These are phyloP conservation scores for Yamadazyma tumulicola DNA, from an alignment of 805 yeast species.

Conservation along the genomic window DNA sequence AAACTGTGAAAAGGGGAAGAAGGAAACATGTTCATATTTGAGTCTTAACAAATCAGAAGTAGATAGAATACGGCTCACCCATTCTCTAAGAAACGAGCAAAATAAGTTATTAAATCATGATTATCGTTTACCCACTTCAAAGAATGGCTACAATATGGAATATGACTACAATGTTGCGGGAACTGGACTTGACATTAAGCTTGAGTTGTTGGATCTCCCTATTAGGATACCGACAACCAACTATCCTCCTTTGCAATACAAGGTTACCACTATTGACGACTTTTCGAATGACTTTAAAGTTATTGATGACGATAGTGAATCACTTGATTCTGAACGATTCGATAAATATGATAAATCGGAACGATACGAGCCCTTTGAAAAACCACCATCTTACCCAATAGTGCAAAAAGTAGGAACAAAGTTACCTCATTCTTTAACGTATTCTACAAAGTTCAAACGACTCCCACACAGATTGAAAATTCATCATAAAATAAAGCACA, in stretches of 20 bases:
- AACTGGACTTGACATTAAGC: slow-evolving; percentile 18
- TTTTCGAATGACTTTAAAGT: slow-evolving; percentile 19
- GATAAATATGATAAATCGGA: background rate
- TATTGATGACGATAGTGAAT: slow-evolving; percentile 8
- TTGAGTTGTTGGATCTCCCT: slow-evolving; percentile 21
- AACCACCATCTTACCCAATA: background rate
- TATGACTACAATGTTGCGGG: background rate
- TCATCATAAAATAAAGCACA: slow-evolving; percentile 5
- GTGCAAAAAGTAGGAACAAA: background rate
- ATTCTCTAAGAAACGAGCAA: slow-evolving; percentile 24
- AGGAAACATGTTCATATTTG: slow-evolving; percentile 25
- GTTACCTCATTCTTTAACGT: slow-evolving; percentile 8
- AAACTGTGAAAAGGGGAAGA: slow-evolving; percentile 24
- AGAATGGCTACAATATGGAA: slow-evolving; percentile 1
- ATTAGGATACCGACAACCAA: slow-evolving; percentile 17
- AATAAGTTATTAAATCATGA: slow-evolving; percentile 22
- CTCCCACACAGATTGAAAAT: slow-evolving; percentile 3
- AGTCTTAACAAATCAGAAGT: slow-evolving; percentile 16
- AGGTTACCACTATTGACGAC: slow-evolving; percentile 15
- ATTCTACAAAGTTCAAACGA: slow-evolving; percentile 7
- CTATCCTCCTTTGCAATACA: slow-evolving; percentile 22
- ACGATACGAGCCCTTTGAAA: background rate
- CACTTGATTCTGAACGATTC: background rate
- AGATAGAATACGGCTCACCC: slow-evolving; percentile 22
- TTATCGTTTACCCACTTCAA: slow-evolving; percentile 25